Evolutionary conservation across 208 protist species (phyloP).

Genomic region (Wallacemonas sp.): DNA sequence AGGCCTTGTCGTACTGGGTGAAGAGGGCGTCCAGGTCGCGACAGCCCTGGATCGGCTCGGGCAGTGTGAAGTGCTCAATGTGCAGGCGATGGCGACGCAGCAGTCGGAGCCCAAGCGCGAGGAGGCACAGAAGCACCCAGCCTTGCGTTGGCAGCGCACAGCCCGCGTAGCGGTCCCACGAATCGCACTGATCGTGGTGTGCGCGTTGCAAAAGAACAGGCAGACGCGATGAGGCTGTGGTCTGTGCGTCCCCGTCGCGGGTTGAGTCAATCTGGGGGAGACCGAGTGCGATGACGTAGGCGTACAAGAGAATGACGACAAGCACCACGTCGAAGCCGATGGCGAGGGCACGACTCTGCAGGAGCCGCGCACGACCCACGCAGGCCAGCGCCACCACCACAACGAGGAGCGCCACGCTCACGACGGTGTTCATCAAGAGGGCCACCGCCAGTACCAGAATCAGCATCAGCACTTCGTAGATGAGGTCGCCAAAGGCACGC

Average conservation of each 20-base stretch:
- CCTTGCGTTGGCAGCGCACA: slow-evolving; percentile 17
- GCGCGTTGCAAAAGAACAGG: slow-evolving; percentile 11
- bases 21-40: background rate
- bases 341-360: background rate
- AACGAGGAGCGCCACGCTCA: slow-evolving; percentile 19
- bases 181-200: slow-evolving; percentile 16
- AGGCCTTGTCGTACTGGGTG: background rate
- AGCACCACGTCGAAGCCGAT: background rate
- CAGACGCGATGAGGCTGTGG: background rate
- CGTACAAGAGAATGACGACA: background rate
- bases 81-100: slow-evolving; percentile 5
- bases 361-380: slow-evolving; percentile 22
- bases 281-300: slow-evolving; percentile 28
- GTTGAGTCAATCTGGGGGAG: slow-evolving; percentile 17
- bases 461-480: slow-evolving; percentile 23
- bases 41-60: background rate
- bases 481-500: slow-evolving; percentile 17
- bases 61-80: background rate
- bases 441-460: slow-evolving; percentile 18
- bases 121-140: slow-evolving; percentile 20
- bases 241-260: background rate
- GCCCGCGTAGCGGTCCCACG: slow-evolving; percentile 27
- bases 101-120: slow-evolving; percentile 19
- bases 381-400: slow-evolving; percentile 13
- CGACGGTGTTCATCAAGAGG: slow-evolving; percentile 19